Percentiles rank a stretch among this genome's conserved stretches.
Conservation (phyloP, 2,329 filamentous ascomycete genomes). For the Nigrograna mackinnonii region DNA sequence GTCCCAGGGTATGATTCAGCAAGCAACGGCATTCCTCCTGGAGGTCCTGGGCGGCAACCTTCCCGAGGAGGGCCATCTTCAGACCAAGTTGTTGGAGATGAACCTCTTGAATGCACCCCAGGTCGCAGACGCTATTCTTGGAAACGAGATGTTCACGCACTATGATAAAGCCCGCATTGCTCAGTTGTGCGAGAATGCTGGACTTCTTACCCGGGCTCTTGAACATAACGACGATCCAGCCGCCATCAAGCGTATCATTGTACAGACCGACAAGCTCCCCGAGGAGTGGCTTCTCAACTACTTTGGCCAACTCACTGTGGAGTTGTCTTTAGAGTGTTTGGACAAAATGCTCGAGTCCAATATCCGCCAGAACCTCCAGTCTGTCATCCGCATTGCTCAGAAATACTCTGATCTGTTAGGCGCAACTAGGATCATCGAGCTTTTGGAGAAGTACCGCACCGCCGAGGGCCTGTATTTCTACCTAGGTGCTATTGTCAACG, state of each 20-base stretch:
- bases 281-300: constrained; percentile 90
- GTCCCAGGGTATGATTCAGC: constrained; percentile 95
- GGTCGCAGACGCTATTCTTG: constrained; percentile 95
- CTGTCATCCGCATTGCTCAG: constrained; percentile 92
- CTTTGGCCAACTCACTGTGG: constrained; percentile 93
- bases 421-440: constrained; percentile 82
- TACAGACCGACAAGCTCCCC: constrained; percentile 85
- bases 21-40: constrained; percentile 95
- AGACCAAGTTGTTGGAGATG: constrained; percentile 96
- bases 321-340: constrained; percentile 90
- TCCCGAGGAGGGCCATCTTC: constrained; percentile 88
- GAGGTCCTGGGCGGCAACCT: constrained; percentile 95
- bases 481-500: constrained; percentile 94
- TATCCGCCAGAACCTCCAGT: constrained; percentile 94
- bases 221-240: constrained; percentile 94
- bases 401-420: constrained; percentile 97
- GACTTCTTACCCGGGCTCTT: constrained; percentile 70
- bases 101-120: constrained; percentile 95
- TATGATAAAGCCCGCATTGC: constrained; percentile 92
- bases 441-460: constrained; percentile 97
- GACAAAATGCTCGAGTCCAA: constrained; percentile 97
- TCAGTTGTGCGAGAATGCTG: constrained; percentile 89
- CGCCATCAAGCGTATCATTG: constrained; percentile 85
- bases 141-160: constrained; percentile 98
- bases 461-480: constrained; percentile 98